A percentile compares a stretch with the other conserved stretches of the same genome.
These are phyloP conservation scores for Fusarium phyllophilum DNA, from an alignment of 2,329 filamentous ascomycete genomes.

Conservation along the genomic window DNA sequence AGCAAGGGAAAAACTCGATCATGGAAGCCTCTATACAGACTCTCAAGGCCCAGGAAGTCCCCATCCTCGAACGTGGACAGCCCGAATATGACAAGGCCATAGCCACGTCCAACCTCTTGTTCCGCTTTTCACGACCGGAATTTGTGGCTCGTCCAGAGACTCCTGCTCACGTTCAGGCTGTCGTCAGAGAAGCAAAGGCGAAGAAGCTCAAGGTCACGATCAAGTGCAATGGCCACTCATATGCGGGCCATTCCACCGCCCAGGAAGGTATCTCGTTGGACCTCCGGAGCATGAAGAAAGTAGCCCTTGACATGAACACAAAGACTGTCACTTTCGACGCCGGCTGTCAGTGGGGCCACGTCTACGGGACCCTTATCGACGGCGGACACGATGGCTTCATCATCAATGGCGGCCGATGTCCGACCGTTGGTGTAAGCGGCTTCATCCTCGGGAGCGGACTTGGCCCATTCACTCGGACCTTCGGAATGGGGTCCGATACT, in stretches of 20 bases:
- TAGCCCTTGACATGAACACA: not conserved
- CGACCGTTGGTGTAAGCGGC: not conserved
- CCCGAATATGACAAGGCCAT: not conserved
- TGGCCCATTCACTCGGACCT: not conserved
- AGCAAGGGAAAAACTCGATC: fast-evolving
- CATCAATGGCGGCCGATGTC: not conserved
- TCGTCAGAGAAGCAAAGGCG: not conserved
- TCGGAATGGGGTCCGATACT: not conserved
- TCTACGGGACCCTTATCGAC: not conserved
- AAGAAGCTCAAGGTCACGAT: not conserved
- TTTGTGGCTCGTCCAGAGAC: not conserved
- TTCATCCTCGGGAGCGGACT: not conserved
- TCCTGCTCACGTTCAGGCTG: not conserved
- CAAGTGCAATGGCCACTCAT: not conserved
- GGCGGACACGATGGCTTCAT: not conserved
- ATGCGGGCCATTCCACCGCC: not conserved
- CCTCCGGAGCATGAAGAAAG: not conserved
- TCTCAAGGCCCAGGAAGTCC: not conserved
- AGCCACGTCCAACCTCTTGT: not conserved
- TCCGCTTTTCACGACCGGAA: not conserved
- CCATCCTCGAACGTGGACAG: not conserved
- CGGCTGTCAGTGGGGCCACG: not conserved
- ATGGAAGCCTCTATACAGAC: not conserved
- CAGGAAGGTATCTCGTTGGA: not conserved
- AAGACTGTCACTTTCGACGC: not conserved